Evolutionary conservation across 1,284 basidiomycete species (phyloP), one percentile per base, ranked within the genome.

Genomic region (Puccinia hordei): DNA sequence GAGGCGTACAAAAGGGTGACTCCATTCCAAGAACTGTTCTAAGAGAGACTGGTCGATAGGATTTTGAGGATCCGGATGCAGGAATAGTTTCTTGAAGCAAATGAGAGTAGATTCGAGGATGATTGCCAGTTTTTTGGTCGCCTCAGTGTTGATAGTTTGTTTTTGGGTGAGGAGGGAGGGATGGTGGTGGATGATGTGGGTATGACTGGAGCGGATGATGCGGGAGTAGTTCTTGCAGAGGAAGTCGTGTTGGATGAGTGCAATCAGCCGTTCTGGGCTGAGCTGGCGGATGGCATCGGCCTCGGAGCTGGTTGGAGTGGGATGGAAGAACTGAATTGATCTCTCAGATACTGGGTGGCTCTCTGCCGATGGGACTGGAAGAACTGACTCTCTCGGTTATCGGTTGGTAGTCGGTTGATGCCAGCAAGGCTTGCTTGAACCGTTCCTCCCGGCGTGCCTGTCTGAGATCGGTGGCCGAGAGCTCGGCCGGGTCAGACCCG

Each of bases 1-100:
- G 1, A 1, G 8, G 19, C 61, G 0, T n/a, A 63, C 61, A 30
- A 63, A 63, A 3, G 59, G 61, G 1, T 9, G 17, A 30, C 33
- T 13, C 13, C 9, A 33, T 19, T 49, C 24, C 22, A 49, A 22
- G 66, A 49, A 69, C 10, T 1, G 41, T 8, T 0, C 10, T 12
- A 69, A 24, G 44, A 69, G 66, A 19, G 17, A 13, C 22, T 22
- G 35, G 4, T 10, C 6, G 35, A 24, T 19, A 1, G 22, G 4
- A 68, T 30, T 1, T n/a, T n/a, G n/a, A n/a, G n/a, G n/a, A 9
- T 24, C 10, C 44, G 24, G 5, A 38, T n/a, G n/a, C n/a, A 46
- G 38, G 30, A n/a, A 66, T 15, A 69, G 46, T 51, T 69, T 69
- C 12, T 49, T 46, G 66, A 46, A 49, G 27, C 44, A 69, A 44